Conservation (phyloP, 1,284 basidiomycete genomes). For the Trametes versicolor region DNA sequence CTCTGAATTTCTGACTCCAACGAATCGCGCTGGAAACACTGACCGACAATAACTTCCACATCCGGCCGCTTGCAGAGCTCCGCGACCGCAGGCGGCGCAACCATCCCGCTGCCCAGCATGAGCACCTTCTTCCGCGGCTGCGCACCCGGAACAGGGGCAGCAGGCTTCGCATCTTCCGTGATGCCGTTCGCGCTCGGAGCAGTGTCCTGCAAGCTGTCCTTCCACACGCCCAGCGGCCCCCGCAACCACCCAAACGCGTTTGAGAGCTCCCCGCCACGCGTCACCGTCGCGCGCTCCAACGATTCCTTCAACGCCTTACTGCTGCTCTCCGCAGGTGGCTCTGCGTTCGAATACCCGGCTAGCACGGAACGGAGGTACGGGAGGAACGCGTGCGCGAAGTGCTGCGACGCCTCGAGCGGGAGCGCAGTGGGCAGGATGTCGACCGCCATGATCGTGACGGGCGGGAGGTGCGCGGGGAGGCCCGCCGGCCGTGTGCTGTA, state of each 20-base stretch:
- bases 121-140: conserved; percentile 70
- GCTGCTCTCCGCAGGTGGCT: conserved; percentile 38
- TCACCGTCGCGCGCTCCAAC: conserved; percentile 76
- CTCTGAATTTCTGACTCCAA: too few relatives aligned
- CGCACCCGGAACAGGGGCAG: not conserved
- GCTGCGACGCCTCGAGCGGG: conserved; percentile 80
- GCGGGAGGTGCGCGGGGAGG: conserved; percentile 57
- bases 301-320: conserved; percentile 50
- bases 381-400: conserved; percentile 74
- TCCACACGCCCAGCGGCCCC: conserved; percentile 58
- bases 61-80: conserved; percentile 70
- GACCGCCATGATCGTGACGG: conserved; percentile 83
- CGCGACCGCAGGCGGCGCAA: conserved; percentile 85
- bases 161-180: not conserved
- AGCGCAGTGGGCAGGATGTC: conserved; percentile 90
- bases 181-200: conserved; percentile 4
- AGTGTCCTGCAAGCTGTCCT: conserved; percentile 30
- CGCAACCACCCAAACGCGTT: conserved; percentile 69
- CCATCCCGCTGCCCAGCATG: conserved; percentile 92
- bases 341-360: conserved; percentile 45
- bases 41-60: conserved; percentile 79
- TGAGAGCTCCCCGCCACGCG: conserved; percentile 65
- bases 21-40: conserved; percentile 41
- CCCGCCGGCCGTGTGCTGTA: conserved; percentile 61
- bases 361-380: conserved; percentile 78